phyloP scores from a whole-genome alignment of 2,329 filamentous ascomycete species.

The Ceratocystis harringtonii region DNA sequence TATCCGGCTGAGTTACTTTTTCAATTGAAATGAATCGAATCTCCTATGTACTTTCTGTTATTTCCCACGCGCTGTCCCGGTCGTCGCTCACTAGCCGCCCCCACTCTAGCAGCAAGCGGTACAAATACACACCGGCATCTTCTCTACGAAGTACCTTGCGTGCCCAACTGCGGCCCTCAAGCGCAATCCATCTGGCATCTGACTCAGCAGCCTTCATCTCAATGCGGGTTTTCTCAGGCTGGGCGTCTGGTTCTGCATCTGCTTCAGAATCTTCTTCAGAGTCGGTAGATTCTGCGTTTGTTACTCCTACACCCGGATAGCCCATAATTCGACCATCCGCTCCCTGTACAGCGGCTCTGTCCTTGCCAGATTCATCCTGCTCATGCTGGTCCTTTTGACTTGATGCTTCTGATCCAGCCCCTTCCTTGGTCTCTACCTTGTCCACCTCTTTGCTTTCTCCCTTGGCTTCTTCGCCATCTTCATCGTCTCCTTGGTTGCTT shows the following conservation, averaged over 20 bases:
- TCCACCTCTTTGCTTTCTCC: conserved; percentile 33
- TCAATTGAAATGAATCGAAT: not conserved
- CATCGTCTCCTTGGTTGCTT: not conserved
- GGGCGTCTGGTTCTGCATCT: not conserved
- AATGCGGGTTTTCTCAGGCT: not conserved
- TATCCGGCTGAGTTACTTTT: no score
- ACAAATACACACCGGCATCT: conserved; percentile 72
- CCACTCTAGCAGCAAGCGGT: conserved; percentile 65
- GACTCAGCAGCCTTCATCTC: conserved; percentile 21
- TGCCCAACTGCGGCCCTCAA: conserved; percentile 51
- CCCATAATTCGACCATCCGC: not conserved
- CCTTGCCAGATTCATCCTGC: not conserved
- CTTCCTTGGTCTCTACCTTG: conserved; percentile 25
- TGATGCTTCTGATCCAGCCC: not conserved
- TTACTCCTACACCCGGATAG: not conserved
- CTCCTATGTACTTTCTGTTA: not conserved
- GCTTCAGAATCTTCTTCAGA: not conserved
- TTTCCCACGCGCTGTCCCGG: conserved; percentile 25
- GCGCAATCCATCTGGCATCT: conserved; percentile 50
- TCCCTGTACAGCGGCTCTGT: not conserved
- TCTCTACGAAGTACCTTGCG: conserved; percentile 46
- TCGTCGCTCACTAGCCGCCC: conserved; percentile 51
- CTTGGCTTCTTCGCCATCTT: conserved; percentile 10
- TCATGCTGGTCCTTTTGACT: no score
- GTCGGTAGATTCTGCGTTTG: conserved; percentile 22